Conservation (phyloP, 2,329 filamentous ascomycete genomes). For the Ceratocystis harringtonii region DNA sequence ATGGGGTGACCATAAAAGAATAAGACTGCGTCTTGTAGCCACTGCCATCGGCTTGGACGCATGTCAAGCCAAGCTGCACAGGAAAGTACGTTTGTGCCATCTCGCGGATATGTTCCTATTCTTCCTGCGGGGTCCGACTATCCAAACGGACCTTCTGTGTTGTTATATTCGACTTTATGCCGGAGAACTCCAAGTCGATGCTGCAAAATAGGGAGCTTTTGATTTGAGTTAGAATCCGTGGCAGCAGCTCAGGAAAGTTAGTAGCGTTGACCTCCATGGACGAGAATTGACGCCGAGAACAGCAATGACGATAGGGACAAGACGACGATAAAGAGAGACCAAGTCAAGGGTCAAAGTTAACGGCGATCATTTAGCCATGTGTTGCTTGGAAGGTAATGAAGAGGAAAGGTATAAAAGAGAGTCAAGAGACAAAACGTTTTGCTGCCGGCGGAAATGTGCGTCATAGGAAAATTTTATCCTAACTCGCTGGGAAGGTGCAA, state of each 20-base stretch:
- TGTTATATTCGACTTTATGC: constrained; percentile 19
- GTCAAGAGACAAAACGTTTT: not conserved
- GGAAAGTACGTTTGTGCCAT: constrained; percentile 24
- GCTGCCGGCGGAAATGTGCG: not conserved
- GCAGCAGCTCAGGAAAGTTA: constrained; percentile 21
- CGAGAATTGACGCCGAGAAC: not conserved
- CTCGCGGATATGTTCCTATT: constrained; percentile 22
- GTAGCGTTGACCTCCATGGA: constrained; percentile 19
- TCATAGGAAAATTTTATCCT: not conserved
- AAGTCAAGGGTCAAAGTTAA: no score
- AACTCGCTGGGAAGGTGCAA: not conserved
- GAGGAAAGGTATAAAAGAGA: no score
- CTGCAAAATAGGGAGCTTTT: constrained; percentile 23
- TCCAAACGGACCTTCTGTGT: not conserved
- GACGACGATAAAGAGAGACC: no score
- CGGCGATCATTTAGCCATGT: no score
- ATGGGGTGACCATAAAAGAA: constrained; percentile 24
- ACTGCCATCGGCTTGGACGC: constrained; percentile 17
- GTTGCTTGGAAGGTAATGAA: no score
- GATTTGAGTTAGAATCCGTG: constrained; percentile 23
- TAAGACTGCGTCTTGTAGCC: constrained; percentile 22
- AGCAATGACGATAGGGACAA: not conserved
- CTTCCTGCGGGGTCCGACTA: constrained; percentile 15
- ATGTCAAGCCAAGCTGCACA: constrained; percentile 27
- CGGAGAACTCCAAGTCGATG: constrained; percentile 29